A percentile compares a stretch with the other conserved stretches of the same genome.
Evolutionary conservation across 2,329 filamentous ascomycete species (phyloP).

Genomic region (Aspergillus cejpii): DNA sequence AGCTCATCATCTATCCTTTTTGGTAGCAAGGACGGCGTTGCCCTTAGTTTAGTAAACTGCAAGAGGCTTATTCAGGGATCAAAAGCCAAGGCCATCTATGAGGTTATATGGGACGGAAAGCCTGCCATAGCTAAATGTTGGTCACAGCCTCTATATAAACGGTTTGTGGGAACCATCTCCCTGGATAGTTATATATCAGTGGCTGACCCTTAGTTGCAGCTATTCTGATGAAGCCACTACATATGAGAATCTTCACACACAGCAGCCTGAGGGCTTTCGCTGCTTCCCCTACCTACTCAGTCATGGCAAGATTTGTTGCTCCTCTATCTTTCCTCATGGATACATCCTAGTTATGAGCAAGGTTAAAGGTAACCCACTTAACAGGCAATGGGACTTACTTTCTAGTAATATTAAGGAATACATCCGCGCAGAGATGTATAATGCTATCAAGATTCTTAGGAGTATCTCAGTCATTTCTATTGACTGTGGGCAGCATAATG

Average conservation of each 20-base stretch:
- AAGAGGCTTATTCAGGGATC: background rate
- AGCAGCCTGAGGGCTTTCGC: slow-evolving; percentile 1
- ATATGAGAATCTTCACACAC: slow-evolving; percentile 6
- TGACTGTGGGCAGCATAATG: slow-evolving; percentile 2
- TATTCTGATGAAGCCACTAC: slow-evolving; percentile 3
- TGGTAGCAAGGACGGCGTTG: background rate
- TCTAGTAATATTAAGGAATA: background rate
- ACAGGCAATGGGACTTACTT: slow-evolving; percentile 3
- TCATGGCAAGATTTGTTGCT: slow-evolving; percentile 3
- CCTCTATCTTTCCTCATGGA: slow-evolving; percentile 3
- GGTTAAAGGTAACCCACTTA: slow-evolving; percentile 1
- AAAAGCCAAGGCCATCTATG: background rate
- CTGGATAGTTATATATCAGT: too few species aligned
- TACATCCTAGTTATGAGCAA: slow-evolving; percentile 3
- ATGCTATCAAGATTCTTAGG: background rate
- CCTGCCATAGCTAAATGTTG: slow-evolving; percentile 6
- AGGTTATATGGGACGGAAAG: slow-evolving; percentile 1
- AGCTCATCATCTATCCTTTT: background rate
- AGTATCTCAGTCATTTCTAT: background rate
- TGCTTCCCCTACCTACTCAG: slow-evolving; percentile 4
- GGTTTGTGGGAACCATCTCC: background rate
- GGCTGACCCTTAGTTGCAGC: slow-evolving; percentile 1
- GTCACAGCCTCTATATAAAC: background rate
- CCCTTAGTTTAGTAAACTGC: background rate
- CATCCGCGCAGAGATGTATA: background rate